Conservation (phyloP, 1,284 basidiomycete species). For the Somion occarium region DNA sequence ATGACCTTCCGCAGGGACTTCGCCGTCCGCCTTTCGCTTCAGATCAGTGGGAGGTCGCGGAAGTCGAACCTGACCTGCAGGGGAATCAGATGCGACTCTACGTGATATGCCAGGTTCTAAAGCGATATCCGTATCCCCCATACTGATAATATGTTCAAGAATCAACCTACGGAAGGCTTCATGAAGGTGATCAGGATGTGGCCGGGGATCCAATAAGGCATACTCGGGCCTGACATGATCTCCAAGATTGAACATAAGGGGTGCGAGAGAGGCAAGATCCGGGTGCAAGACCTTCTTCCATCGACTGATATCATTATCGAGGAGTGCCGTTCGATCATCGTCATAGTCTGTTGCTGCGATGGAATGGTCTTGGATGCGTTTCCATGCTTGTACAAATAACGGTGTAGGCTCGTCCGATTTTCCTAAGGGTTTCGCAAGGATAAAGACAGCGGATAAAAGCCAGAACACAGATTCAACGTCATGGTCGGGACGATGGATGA, state of each 20-base stretch:
- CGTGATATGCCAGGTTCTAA: background rate
- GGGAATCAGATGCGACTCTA: background rate
- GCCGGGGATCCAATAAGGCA: background rate
- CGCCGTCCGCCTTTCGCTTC: too few relatives aligned
- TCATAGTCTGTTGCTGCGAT: background rate
- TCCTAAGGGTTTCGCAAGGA: background rate
- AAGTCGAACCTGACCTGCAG: background rate
- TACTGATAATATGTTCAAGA: background rate
- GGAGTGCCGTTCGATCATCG: background rate
- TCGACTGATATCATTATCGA: background rate
- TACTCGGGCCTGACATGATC: background rate
- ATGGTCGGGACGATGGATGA: background rate
- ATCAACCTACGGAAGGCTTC: background rate
- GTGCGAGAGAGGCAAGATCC: background rate
- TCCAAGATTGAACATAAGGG: background rate
- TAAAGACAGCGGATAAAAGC: background rate
- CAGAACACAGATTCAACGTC: slow-evolving; percentile 1
- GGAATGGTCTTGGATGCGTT: background rate
- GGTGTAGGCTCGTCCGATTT: background rate
- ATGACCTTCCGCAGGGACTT: too few relatives aligned
- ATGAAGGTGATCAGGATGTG: background rate
- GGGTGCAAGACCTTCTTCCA: background rate
- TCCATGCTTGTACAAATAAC: background rate
- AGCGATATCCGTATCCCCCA: background rate
- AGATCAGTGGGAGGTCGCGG: too few relatives aligned